Percentiles rank a stretch among this genome's conserved stretches.
These are phyloP conservation scores for Poa pratensis DNA, from an alignment of 176 grass and related monocot genomes.

Conservation along the genomic window DNA sequence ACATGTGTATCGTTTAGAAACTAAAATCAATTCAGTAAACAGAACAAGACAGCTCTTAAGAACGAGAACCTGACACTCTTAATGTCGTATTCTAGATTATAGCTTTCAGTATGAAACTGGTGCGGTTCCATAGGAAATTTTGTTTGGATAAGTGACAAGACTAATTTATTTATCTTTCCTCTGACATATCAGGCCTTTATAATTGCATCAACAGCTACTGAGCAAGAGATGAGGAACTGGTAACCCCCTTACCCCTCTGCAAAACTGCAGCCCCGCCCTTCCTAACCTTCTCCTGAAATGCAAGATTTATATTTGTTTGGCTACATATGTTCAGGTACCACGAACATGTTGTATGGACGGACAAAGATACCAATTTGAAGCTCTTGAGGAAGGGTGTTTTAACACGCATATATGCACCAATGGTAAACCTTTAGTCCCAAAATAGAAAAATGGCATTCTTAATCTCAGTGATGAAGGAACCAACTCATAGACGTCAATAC, in stretches of 20 bases:
- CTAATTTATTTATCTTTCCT: conserved; percentile 26
- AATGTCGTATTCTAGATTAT: not conserved
- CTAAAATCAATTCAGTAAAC: not conserved
- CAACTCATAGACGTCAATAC: conserved; percentile 2
- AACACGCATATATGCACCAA: conserved; percentile 95
- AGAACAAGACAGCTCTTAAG: not conserved
- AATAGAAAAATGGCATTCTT: conserved; percentile 9
- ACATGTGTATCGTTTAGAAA: not conserved
- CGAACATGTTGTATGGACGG: conserved; percentile 92
- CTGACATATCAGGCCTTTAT: conserved; percentile 77
- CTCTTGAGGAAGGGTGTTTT: conserved; percentile 91
- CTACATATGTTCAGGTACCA: conserved; percentile 63
- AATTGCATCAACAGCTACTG: conserved; percentile 92
- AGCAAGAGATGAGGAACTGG: conserved; percentile 95
- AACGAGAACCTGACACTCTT: not conserved
- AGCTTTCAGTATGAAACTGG: not conserved
- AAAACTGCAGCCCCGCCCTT: not conserved
- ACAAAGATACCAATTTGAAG: conserved; percentile 90
- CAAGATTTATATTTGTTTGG: not conserved
- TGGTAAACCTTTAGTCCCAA: conserved; percentile 57
- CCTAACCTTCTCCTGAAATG: not conserved
- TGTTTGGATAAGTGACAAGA: conserved; percentile 8
- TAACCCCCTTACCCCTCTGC: conserved; percentile 42
- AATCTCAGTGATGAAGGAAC: not conserved
- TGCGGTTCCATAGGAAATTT: not conserved